Evolutionary conservation across 306 rosid genomes (phyloP), one percentile per base, ranked within the genome.

Genomic region (Cucumis cinereus): DNA sequence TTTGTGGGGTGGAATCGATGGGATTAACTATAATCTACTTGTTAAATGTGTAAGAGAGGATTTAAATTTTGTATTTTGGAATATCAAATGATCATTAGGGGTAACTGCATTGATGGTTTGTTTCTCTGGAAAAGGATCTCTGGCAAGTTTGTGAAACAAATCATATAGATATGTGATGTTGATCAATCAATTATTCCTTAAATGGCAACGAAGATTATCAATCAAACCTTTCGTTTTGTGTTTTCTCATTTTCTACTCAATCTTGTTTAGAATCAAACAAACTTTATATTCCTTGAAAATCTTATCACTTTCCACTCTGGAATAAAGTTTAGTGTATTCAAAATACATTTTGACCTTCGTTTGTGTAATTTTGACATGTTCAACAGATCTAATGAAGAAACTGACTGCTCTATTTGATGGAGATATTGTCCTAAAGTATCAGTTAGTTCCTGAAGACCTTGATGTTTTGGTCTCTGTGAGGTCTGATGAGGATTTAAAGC

Each of bases 341-440:
- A 15, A 14, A 47, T 43, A 23, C 20, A 1, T 33, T 28, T 28
- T 17, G 63, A 49, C 6, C 49, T 73, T 19, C 47, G 16, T 49
- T 53, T 10, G 10, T 10, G 7, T 49, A 24, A 28, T 73, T 26
- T 33, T 33, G 23, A 17, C 71, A 35, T 28, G 16, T 23, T 73
- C 16, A 38, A 47, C 87, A 90, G 98, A 88, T 19, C 70, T 93
- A 41, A 87, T 83, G 91, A 85, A 85, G 85, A 93, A 84, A 78
- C 74, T 93, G 43, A 78, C 63, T 16, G 78, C 78, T 13, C 52
- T 82, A 68, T 49, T 54, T 49, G 98, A 89, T 33, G 89, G 85
- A 30, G 93, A 89, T 12, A 85, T 83, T 85, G 79, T 88, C 14
- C 78, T 94, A 8, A 91, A 94, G 85, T 94, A 91, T 85, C 97